phyloP scores from a whole-genome alignment of 73 alveolate genomes.

The Paraurostyla sp. region DNA sequence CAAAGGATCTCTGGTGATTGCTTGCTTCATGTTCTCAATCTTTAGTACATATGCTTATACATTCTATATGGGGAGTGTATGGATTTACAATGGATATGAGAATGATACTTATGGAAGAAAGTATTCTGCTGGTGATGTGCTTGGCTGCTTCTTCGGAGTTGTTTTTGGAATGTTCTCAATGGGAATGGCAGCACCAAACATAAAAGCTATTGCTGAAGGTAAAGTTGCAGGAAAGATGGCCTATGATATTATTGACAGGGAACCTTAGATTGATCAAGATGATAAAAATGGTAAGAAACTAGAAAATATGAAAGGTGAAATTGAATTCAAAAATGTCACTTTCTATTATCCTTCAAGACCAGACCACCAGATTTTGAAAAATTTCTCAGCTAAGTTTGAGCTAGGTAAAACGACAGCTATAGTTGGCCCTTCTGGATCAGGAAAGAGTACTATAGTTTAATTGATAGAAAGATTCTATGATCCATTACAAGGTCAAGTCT shows the following conservation, averaged over 20 bases:
- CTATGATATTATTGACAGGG: constrained; percentile 57
- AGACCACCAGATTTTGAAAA: constrained; percentile 50
- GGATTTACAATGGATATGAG: constrained; percentile 1
- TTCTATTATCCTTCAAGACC: constrained; percentile 87
- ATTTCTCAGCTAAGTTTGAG: constrained; percentile 34
- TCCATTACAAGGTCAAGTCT: constrained; percentile 85
- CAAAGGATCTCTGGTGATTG: constrained; percentile 42
- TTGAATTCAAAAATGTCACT: constrained; percentile 85
- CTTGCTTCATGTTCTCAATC: constrained; percentile 1
- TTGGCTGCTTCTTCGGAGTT: constrained; percentile 71
- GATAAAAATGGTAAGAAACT: not conserved
- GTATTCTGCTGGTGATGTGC: constrained; percentile 78
- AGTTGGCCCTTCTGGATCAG: constrained; percentile 95
- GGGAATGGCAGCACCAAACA: constrained; percentile 78
- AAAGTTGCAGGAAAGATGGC: constrained; percentile 72
- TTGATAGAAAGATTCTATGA: constrained; percentile 91
- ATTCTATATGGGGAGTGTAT: constrained; percentile 40
- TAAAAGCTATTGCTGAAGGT: constrained; percentile 83
- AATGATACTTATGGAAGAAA: not conserved
- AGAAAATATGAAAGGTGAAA: constrained; percentile 69
- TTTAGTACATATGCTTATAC: constrained; percentile 54
- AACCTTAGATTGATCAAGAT: constrained; percentile 37
- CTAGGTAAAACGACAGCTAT: constrained; percentile 80
- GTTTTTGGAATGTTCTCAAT: constrained; percentile 72
- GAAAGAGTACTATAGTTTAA: constrained; percentile 89